Conservation (phyloP, 805 yeast genomes). For the Candida adriatica region DNA sequence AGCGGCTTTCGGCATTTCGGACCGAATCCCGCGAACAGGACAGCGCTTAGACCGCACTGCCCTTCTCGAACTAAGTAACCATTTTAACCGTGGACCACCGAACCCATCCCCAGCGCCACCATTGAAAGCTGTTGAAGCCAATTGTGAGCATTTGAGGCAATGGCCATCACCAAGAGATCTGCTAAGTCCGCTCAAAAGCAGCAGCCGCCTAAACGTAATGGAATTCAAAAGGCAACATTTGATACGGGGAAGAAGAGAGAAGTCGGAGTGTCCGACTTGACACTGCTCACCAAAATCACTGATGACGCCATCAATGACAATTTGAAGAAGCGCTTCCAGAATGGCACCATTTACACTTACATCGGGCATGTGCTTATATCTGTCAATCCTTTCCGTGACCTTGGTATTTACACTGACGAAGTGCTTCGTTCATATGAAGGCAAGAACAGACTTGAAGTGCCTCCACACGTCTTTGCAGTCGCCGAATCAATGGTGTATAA, state of each 20-base stretch:
- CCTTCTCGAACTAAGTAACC: too few relatives aligned
- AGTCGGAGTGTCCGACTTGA: slow-evolving; percentile 96
- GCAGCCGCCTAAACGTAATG: slow-evolving; percentile 51
- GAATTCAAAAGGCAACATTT: slow-evolving; percentile 82
- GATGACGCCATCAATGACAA: slow-evolving; percentile 93
- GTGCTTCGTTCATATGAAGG: slow-evolving; percentile 75
- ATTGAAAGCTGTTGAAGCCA: too few relatives aligned
- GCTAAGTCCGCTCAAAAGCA: slow-evolving; percentile 41
- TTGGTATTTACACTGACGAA: slow-evolving; percentile 88
- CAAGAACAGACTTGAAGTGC: slow-evolving; percentile 89
- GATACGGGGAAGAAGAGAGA: slow-evolving; percentile 86
- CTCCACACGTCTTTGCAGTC: slow-evolving; percentile 97
- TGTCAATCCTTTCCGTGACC: slow-evolving; percentile 92
- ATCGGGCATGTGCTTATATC: slow-evolving; percentile 93
- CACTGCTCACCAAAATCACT: slow-evolving; percentile 78
- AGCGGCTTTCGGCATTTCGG: too few relatives aligned
- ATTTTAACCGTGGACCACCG: too few relatives aligned
- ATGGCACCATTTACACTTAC: slow-evolving; percentile 85
- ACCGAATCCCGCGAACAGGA: too few relatives aligned
- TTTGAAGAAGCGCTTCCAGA: slow-evolving; percentile 79
- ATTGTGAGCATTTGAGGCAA: too few relatives aligned
- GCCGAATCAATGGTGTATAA: slow-evolving; percentile 97
- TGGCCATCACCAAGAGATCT: slow-evolving; percentile 78
- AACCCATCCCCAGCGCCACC: too few relatives aligned
- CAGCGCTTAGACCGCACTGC: too few relatives aligned